phyloP scores from a whole-genome alignment of 2,329 filamentous ascomycete species.

The Penicillium sp. region DNA sequence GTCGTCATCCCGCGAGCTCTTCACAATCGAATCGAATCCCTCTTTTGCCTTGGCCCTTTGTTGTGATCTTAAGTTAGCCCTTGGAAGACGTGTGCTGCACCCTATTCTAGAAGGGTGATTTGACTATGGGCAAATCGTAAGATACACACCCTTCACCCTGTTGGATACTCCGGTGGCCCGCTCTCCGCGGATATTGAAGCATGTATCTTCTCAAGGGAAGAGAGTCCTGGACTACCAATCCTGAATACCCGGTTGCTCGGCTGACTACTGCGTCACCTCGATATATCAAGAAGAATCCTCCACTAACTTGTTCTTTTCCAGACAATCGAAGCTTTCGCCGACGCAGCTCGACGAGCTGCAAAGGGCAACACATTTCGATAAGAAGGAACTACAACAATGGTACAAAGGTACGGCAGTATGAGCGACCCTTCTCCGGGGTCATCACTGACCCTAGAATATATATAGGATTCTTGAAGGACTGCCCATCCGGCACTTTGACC shows the following conservation, averaged over 20 bases:
- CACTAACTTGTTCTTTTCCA: conserved; percentile 39
- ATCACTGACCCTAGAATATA: conserved; percentile 16
- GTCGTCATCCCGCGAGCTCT: conserved; percentile 12
- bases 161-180: neutral
- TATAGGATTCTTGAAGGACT: conserved; percentile 94
- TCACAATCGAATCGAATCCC: neutral
- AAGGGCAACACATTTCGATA: conserved; percentile 96
- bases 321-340: conserved; percentile 96
- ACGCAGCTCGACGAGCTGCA: conserved; percentile 94
- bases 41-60: neutral
- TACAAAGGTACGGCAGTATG: conserved; percentile 74
- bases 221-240: neutral
- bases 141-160: conserved; percentile 16
- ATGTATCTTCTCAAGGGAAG: neutral
- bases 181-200: neutral
- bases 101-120: conserved; percentile 9
- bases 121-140: conserved; percentile 40
- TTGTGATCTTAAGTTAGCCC: neutral
- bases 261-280: neutral
- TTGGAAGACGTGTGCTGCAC: conserved; percentile 3
- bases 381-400: conserved; percentile 99
- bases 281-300: neutral
- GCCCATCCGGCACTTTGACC: conserved; percentile 90
- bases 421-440: neutral
- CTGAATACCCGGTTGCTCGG: neutral